phyloP scores from a whole-genome alignment of 2,329 filamentous ascomycete genomes.

The Polychaeton citri region DNA sequence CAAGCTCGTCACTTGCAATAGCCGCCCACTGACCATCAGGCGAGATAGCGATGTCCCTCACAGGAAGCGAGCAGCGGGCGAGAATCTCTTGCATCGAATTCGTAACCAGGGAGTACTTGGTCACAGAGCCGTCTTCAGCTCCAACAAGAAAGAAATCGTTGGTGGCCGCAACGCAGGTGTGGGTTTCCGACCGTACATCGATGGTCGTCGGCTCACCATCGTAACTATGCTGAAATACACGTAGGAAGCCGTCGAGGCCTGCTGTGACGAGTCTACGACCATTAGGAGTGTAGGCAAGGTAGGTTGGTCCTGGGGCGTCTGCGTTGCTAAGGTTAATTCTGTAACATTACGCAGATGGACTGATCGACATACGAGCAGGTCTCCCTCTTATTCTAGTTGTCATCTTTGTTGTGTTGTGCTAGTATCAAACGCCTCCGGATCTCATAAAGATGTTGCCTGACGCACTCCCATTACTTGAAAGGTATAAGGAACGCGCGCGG shows the following conservation, averaged over 20 bases:
- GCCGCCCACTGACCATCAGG: conserved; percentile 77
- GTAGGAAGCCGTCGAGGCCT: conserved; percentile 84
- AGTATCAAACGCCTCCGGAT: no score
- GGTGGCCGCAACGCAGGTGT: conserved; percentile 62
- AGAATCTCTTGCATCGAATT: conserved; percentile 69
- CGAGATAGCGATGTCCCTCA: conserved; percentile 75
- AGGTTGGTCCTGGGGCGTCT: conserved; percentile 79
- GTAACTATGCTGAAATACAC: conserved; percentile 80
- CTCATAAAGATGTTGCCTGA: no score
- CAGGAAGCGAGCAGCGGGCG: conserved; percentile 68
- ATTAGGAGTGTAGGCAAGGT: conserved; percentile 77
- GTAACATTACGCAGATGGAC: background rate
- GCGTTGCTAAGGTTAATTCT: conserved; percentile 1
- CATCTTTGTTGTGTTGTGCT: conserved; percentile 15
- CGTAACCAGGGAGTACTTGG: conserved; percentile 69
- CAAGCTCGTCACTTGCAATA: conserved; percentile 90
- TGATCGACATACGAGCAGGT: conserved; percentile 38
- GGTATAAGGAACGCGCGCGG: no score
- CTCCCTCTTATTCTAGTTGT: conserved; percentile 44
- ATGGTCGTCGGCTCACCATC: conserved; percentile 88
- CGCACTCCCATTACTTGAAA: no score
- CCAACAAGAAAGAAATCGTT: conserved; percentile 79
- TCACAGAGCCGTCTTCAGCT: conserved; percentile 91
- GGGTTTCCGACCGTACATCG: conserved; percentile 80
- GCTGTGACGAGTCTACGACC: conserved; percentile 79